Evolutionary conservation across 768 basidiomycete genomes (phyloP).

Genomic region (Tulasnella sp.): DNA sequence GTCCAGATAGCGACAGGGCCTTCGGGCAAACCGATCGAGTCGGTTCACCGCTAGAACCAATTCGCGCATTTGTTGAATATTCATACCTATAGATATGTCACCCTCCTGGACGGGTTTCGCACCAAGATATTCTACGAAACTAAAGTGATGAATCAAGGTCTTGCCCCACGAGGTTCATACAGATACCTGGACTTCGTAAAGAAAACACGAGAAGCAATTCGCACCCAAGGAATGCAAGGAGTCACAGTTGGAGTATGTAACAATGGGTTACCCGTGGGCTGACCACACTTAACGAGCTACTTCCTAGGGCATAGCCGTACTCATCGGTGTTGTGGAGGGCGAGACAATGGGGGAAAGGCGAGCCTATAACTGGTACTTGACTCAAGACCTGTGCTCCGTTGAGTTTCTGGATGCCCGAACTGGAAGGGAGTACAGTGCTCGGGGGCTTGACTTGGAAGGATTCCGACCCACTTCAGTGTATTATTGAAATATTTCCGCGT

Average conservation of each 20-base stretch:
- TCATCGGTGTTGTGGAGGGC: background rate
- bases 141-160: background rate
- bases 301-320: background rate
- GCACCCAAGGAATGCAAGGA: background rate
- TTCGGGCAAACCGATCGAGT: background rate
- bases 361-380: slow-evolving; percentile 1
- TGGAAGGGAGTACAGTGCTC: background rate
- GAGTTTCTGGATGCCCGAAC: background rate
- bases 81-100: background rate
- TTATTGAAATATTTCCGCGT: background rate
- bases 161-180: background rate
- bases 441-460: background rate
- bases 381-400: background rate
- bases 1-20: background rate
- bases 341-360: background rate
- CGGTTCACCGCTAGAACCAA: background rate
- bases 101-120: background rate
- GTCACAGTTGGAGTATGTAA: background rate
- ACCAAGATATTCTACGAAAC: background rate
- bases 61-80: background rate
- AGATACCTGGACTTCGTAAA: background rate
- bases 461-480: background rate
- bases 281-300: background rate
- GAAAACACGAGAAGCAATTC: background rate
- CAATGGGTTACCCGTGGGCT: background rate